Percentiles rank a stretch among this genome's conserved stretches.
Evolutionary conservation across 2,329 filamentous ascomycete genomes (phyloP).

Genomic region (Tricladium varicosporioides): DNA sequence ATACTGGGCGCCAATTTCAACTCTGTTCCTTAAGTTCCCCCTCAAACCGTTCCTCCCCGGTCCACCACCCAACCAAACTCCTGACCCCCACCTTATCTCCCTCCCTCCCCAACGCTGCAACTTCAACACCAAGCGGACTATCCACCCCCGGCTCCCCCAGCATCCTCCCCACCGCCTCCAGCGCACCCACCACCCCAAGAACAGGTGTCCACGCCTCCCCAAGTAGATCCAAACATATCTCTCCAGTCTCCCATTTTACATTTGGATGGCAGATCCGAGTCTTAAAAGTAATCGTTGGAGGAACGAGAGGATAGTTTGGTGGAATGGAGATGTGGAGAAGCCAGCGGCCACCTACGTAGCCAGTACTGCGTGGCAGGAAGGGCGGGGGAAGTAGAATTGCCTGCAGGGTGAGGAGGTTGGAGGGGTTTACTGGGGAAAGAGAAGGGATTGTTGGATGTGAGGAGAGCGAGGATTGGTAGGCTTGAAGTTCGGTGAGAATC

Average conservation of each 20-base stretch:
- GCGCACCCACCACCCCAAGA: constrained; percentile 72
- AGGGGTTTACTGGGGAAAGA: constrained; percentile 52
- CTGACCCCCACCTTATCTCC: constrained; percentile 56
- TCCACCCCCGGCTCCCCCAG: constrained; percentile 59
- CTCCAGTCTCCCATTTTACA: constrained; percentile 69
- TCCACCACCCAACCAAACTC: constrained; percentile 48
- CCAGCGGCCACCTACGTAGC: constrained; percentile 63
- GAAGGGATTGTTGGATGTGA: constrained; percentile 51
- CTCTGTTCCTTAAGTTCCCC: constrained; percentile 42
- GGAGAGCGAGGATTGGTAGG: constrained; percentile 32
- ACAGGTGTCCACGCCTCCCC: constrained; percentile 78
- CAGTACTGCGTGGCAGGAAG: constrained; percentile 54
- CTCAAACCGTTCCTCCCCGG: constrained; percentile 44
- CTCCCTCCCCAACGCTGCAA: constrained; percentile 63
- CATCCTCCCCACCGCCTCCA: constrained; percentile 37
- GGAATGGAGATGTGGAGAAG: constrained; percentile 76
- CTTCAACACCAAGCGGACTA: constrained; percentile 75
- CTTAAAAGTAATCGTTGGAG: constrained; percentile 77
- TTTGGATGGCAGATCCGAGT: constrained; percentile 88
- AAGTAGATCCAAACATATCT: constrained; percentile 91
- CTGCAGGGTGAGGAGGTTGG: constrained; percentile 34
- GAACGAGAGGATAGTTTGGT: constrained; percentile 70
- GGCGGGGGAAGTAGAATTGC: constrained; percentile 51
- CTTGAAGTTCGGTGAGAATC: constrained; percentile 54
- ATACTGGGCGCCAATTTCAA: too few relatives aligned